Evolutionary conservation across 257 asterid species (phyloP).

Genomic region (Rhazya stricta): DNA sequence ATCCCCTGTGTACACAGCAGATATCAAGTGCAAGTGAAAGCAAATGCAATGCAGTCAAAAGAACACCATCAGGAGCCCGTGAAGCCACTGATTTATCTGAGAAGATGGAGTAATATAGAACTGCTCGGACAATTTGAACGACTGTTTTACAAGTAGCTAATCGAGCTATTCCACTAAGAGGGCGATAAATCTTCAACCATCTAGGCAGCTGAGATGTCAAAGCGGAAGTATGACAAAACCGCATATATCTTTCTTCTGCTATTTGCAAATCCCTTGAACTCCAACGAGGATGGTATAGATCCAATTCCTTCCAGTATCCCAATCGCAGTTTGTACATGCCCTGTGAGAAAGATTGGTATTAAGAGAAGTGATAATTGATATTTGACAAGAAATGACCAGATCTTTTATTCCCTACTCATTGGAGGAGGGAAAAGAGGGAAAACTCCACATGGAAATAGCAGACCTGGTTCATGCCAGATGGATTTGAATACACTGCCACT

Average conservation of each 20-base stretch:
- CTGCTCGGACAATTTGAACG: conserved; percentile 75
- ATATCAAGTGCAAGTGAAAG: conserved; percentile 80
- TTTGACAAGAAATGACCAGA: neutral
- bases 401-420: neutral
- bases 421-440: neutral
- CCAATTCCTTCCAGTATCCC: conserved; percentile 81
- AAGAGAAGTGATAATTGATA: conserved; percentile 8
- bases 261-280: conserved; percentile 82
- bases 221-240: conserved; percentile 78
- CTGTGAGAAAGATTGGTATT: conserved; percentile 37
- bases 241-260: conserved; percentile 88
- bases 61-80: conserved; percentile 84
- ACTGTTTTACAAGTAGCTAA: conserved; percentile 79
- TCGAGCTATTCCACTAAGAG: conserved; percentile 77
- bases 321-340: conserved; percentile 81
- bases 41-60: conserved; percentile 74
- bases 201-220: conserved; percentile 75
- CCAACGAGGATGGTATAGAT: conserved; percentile 96
- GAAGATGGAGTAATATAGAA: conserved; percentile 69
- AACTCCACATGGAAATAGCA: conserved; percentile 15
- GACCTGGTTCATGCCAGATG: conserved; percentile 97
- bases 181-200: conserved; percentile 77
- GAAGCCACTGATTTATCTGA: conserved; percentile 45
- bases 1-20: conserved; percentile 53
- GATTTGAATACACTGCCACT: conserved; percentile 83